Conservation (phyloP, 176 grass and related monocot genomes). For the Musa beccarii region DNA sequence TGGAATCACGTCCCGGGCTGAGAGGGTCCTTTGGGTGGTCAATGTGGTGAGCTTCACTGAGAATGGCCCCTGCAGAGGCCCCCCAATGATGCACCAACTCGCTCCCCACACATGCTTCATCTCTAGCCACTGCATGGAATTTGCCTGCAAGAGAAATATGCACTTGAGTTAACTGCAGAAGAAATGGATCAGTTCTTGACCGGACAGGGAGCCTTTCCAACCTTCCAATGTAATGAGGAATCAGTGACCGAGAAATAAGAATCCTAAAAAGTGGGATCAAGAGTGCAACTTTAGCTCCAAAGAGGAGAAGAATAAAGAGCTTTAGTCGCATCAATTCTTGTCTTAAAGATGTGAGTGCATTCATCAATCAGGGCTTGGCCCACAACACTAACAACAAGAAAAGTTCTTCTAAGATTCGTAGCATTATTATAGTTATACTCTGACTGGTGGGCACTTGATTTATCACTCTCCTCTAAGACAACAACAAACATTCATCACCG, state of each 20-base stretch:
- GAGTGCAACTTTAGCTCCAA: neutral
- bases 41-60: slow-evolving; percentile 79
- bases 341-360: too few relatives aligned
- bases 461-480: too few relatives aligned
- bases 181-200: too few relatives aligned
- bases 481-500: too few relatives aligned
- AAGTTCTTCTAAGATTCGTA: neutral
- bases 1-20: slow-evolving; percentile 81
- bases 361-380: too few relatives aligned
- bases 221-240: neutral
- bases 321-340: too few relatives aligned
- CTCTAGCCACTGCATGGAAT: slow-evolving; percentile 81
- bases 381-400: neutral
- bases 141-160: slow-evolving; percentile 41
- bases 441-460: neutral
- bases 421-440: neutral
- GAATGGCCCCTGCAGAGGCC: slow-evolving; percentile 71
- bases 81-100: slow-evolving; percentile 69
- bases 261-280: neutral
- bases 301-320: too few relatives aligned
- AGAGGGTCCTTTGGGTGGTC: slow-evolving; percentile 53
- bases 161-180: neutral
- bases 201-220: neutral
- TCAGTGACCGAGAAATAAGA: neutral
- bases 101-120: slow-evolving; percentile 96